Conservation (phyloP, 306 rosid species). For the Rubus idaeus region DNA sequence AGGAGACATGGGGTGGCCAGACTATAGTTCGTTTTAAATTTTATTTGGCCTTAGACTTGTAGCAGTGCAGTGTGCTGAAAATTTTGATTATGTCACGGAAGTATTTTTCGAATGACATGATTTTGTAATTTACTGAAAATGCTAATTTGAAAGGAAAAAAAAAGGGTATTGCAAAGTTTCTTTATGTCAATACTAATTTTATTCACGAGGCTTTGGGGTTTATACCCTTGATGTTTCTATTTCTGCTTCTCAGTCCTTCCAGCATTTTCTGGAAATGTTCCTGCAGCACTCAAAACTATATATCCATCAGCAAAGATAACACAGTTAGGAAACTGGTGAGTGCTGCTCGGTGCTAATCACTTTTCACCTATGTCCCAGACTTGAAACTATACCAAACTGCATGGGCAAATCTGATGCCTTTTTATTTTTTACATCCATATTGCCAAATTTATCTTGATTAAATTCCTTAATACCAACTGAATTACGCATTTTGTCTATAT, state of each 20-base stretch:
- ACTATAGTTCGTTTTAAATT: too few species aligned
- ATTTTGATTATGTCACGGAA: too few species aligned
- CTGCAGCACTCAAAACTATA: slow-evolving; percentile 63
- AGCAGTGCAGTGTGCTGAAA: not conserved
- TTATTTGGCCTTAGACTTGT: not conserved
- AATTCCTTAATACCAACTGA: not conserved
- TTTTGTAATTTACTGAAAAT: not conserved
- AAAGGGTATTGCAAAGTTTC: not conserved
- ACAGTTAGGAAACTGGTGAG: slow-evolving; percentile 87
- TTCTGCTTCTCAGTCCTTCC: slow-evolving; percentile 75
- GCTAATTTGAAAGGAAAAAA: not conserved
- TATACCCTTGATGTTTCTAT: slow-evolving; percentile 13
- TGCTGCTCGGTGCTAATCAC: slow-evolving; percentile 7
- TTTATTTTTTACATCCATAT: not conserved
- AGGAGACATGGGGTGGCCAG: too few species aligned
- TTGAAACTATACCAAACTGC: not conserved
- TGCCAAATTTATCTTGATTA: not conserved
- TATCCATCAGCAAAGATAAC: slow-evolving; percentile 90
- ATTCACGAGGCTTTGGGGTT: slow-evolving; percentile 2
- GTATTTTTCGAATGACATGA: not conserved
- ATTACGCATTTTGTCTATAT: not conserved
- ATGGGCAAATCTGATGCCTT: not conserved
- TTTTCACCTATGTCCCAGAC: not conserved
- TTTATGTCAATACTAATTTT: not conserved
- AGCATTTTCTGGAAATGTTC: slow-evolving; percentile 92